Conservation (phyloP, 1,284 basidiomycete genomes). For the Apiotrichum sp. region DNA sequence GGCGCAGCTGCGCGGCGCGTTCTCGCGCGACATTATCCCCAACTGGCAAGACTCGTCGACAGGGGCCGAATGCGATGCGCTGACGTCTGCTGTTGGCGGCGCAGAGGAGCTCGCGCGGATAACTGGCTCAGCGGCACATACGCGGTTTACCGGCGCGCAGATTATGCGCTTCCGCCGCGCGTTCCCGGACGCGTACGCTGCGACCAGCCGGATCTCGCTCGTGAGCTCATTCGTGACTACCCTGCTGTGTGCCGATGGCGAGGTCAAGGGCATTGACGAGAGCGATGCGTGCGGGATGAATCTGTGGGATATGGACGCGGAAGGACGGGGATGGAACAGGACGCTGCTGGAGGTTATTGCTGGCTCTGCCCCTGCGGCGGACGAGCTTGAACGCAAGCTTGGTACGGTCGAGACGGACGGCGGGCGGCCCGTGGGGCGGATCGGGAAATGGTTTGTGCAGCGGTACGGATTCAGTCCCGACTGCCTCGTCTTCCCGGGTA, state of each 20-base stretch:
- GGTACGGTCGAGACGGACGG: conserved; percentile 67
- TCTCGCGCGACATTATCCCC: conserved; percentile 65
- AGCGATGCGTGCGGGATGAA: conserved; percentile 87
- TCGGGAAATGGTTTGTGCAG: conserved; percentile 65
- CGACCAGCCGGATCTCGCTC: conserved; percentile 67
- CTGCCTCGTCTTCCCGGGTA: conserved; percentile 76
- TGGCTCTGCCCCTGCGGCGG: conserved; percentile 50
- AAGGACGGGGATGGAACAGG: conserved; percentile 64
- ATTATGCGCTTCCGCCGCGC: conserved; percentile 65
- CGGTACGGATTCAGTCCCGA: conserved; percentile 70
- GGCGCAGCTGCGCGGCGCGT: conserved; percentile 52
- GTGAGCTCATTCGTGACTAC: conserved; percentile 80
- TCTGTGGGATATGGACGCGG: conserved; percentile 61
- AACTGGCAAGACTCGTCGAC: conserved; percentile 94
- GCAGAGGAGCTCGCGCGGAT: conserved; percentile 63
- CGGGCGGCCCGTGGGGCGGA: conserved; percentile 61
- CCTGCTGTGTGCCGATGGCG: conserved; percentile 55
- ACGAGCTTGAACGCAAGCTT: conserved; percentile 64
- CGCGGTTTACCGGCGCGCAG: conserved; percentile 81
- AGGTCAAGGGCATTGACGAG: conserved; percentile 47
- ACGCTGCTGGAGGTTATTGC: conserved; percentile 52
- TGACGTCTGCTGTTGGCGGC: conserved; percentile 63
- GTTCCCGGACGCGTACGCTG: conserved; percentile 58
- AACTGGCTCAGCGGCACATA: conserved; percentile 78
- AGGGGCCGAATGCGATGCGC: conserved; percentile 61